Base-by-base conservation (phyloP, 2,329 filamentous ascomycete species). In the Nigrospora osmanthi region DNA sequence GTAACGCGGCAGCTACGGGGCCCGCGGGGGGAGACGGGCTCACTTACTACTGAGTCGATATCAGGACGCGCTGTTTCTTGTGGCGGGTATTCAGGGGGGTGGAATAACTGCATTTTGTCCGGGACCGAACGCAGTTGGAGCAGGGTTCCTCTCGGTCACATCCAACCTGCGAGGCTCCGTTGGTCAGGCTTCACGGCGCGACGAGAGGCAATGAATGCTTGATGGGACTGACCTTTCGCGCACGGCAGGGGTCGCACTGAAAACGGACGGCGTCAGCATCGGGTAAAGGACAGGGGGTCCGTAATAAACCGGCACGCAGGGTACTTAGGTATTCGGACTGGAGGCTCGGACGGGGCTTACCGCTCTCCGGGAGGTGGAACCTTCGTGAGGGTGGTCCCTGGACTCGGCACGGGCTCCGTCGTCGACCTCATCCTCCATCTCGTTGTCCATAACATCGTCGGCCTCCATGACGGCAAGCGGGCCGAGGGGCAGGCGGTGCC, bases 31-130 rank as follows among this genome's bases (percentile, higher is more conserved):
- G 19, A 16, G 34, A 31, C 40, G 23, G 13, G 19, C 28, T 13
- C 12, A 38, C 45, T n/a, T 44, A 47, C 45, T 47, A 47, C 31
- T 44, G 33, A 3, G 45, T 43, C 2, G 45, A 40, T 11, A 47
- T 39, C 16, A 43, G 37, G 36, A 47, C 42, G 35, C 45, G 42
- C 37, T 43, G 42, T 14, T 37, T 32, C 17, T 43, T 43, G 23
- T 40, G 40, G 13, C 38, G 35, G 28, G 37, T 37, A 11, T 35
- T 43, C 17, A 35, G 44, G 12, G 38, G 23, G 19, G 36, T 35
- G 28, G 42, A 44, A 16, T 39, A 40, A 23, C 35, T 34, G 19
- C 45, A 47, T 32, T 40, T 35, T 23, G 41, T 44, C 15, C 38
- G 31, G 6, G 42, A 39, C 12, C 43, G 42, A 28, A 33, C 32